Base-by-base conservation (phyloP, 1,284 basidiomycete species). In the Heimioporus retisporus region DNA sequence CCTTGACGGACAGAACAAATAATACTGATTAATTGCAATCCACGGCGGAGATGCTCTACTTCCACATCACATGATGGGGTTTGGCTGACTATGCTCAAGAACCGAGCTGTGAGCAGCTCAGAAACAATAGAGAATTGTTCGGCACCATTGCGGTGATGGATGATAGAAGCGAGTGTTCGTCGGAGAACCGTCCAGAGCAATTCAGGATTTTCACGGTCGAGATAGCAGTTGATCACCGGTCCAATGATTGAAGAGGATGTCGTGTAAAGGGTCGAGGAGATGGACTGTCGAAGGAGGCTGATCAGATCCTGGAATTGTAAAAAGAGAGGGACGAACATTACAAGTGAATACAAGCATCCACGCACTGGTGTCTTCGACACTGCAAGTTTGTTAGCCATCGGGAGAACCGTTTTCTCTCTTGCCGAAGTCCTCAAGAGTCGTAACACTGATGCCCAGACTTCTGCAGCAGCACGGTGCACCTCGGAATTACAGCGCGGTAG, bases 221-320 rank as follows among this genome's bases (percentile, higher is more conserved):
- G 78, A 73, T 92, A 84, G 66, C 81, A 84, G 6, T 80, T 75
- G 14, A 94, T 69, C 1, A 96, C 80, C 1, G 87, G 84, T 1
- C 78, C 71, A 42, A 95, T 81, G 56, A 96, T 83, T 2, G 89
- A 88, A 4, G 89, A 73, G 0, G 93, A 88, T 53, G 89, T 86
- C 0, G 94, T 95, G 75, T 96, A 95, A 40, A 97, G 81, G 5
- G 92, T 92, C 77, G 91, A 89, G 8, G 92, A 90, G 60, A 93
- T 86, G 64, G 91, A 89, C 92, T 94, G 13, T 28, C 6, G 59
- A 4, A 3, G 2, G 25, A 43, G 23, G 23, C 57, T 6, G 55
- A 62, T 70, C 55, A 68, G 66, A 64, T 15, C 58, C 43, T 14
- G 23, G 16, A 58, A 59, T 13, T 2, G 44, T 56, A 54, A 54